Evolutionary conservation across 345 rosid species (phyloP).

Genomic region (Boechera stricta): DNA sequence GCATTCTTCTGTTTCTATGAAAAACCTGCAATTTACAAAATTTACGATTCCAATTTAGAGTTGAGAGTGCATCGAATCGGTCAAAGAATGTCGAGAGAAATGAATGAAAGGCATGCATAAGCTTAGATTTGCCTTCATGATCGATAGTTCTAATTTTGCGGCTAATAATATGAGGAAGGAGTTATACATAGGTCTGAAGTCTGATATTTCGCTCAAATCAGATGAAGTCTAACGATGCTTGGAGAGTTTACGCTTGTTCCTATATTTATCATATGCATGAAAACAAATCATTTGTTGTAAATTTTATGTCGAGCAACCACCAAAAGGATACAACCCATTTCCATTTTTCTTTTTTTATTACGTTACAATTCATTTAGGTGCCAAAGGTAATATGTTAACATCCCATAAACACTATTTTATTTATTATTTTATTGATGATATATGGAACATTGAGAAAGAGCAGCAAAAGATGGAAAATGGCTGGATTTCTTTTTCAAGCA

Average conservation of each 20-base stretch:
- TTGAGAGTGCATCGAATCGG: too few relatives aligned
- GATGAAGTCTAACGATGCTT: too few relatives aligned
- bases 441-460: constrained; percentile 32
- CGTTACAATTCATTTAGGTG: constrained; percentile 24
- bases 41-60: too few relatives aligned
- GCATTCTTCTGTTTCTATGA: too few relatives aligned
- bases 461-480: constrained; percentile 35
- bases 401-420: constrained; percentile 18
- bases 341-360: neutral
- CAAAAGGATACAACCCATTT: neutral
- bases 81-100: too few relatives aligned
- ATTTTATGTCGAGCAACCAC: neutral
- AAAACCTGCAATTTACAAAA: too few relatives aligned
- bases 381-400: constrained; percentile 30
- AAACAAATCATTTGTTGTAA: neutral
- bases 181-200: too few relatives aligned
- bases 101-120: too few relatives aligned
- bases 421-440: neutral
- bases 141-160: too few relatives aligned
- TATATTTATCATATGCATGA: neutral
- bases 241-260: neutral
- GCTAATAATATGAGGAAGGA: too few relatives aligned
- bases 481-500: constrained; percentile 32
- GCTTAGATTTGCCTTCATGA: too few relatives aligned
- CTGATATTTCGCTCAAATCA: too few relatives aligned